phyloP scores from a whole-genome alignment of 2,329 filamentous ascomycete genomes.

The Cytospora chrysosperma region DNA sequence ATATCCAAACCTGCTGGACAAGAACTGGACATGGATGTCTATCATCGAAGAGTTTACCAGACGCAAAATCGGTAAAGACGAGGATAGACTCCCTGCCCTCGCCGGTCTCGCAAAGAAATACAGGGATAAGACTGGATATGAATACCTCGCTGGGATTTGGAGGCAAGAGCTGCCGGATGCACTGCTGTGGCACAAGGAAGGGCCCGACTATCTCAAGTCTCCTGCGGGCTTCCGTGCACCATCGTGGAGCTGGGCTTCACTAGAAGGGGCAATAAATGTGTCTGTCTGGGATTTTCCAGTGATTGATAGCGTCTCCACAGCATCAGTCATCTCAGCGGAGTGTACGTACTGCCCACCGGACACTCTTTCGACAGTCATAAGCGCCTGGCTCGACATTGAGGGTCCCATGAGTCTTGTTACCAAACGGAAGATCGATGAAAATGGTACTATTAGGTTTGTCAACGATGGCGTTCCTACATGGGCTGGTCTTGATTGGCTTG shows the following conservation, averaged over 20 bases:
- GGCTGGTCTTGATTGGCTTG: not conserved
- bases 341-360: not conserved
- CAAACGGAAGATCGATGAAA: too few species aligned
- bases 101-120: not conserved
- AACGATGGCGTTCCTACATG: not conserved
- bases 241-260: not conserved
- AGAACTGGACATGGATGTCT: not conserved
- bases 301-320: not conserved
- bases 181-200: not conserved
- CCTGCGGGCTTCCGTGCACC: not conserved
- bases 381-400: not conserved
- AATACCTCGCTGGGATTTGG: not conserved
- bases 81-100: not conserved
- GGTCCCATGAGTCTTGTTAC: not conserved
- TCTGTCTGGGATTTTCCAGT: not conserved
- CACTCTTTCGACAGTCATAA: not conserved
- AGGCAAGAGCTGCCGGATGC: not conserved
- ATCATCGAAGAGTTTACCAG: not conserved
- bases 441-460: too few species aligned
- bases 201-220: not conserved
- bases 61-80: not conserved
- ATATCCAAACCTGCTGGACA: fast-evolving
- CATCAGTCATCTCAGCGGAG: not conserved
- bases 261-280: not conserved
- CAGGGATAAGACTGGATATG: fast-evolving